phyloP scores from a whole-genome alignment of 345 rosid genomes.

The Aegle marmelos region DNA sequence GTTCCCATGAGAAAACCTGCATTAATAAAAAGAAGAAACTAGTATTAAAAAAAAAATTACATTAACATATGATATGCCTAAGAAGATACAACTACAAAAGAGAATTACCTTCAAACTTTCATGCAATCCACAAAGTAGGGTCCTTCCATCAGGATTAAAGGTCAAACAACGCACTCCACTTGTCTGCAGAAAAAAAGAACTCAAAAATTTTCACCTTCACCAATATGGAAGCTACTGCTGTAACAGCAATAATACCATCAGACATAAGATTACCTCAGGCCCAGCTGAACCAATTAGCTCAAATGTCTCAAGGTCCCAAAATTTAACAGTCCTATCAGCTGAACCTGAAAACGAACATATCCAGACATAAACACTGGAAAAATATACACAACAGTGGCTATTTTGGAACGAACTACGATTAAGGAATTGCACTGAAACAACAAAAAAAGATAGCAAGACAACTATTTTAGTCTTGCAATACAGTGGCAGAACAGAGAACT shows the following conservation, averaged over 20 bases:
- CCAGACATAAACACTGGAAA: not conserved
- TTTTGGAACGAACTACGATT: not conserved
- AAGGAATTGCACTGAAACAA: not conserved
- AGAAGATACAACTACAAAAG: constrained; percentile 4
- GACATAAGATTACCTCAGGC: constrained; percentile 67
- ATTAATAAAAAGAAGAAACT: constrained; percentile 20
- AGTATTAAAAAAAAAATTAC: constrained; percentile 10
- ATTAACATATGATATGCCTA: not conserved
- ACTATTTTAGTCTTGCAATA: not conserved
- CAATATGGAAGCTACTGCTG: not conserved
- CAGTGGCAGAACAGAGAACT: not conserved
- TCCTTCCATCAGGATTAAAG: constrained; percentile 95
- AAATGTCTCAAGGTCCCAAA: constrained; percentile 98
- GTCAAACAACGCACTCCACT: constrained; percentile 89
- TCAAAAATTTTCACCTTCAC: not conserved
- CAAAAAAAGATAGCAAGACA: not conserved
- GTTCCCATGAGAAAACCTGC: constrained; percentile 98
- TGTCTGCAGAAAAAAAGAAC: constrained; percentile 42
- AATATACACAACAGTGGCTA: not conserved
- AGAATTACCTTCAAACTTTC: constrained; percentile 75
- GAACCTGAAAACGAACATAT: constrained; percentile 58
- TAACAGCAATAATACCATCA: constrained; percentile 5
- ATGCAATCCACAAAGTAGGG: constrained; percentile 89
- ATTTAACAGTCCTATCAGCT: constrained; percentile 94
- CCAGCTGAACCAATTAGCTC: constrained; percentile 95